A percentile compares a stretch with the other conserved stretches of the same genome.
Conservation (phyloP, 2,329 filamentous ascomycete species). For the Dactylonectria estremocensis region DNA sequence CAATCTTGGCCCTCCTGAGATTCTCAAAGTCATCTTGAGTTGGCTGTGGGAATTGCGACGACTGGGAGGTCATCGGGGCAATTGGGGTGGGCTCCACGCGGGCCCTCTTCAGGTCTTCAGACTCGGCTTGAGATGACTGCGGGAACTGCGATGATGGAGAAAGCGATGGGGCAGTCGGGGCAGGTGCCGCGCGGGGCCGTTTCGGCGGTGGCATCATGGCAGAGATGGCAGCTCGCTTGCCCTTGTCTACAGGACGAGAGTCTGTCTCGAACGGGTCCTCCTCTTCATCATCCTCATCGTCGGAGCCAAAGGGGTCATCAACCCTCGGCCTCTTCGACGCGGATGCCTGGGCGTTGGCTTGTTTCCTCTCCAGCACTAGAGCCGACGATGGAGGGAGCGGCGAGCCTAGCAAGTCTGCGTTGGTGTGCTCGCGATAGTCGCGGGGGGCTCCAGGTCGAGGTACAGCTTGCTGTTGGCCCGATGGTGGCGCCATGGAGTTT, state of each 20-base stretch:
- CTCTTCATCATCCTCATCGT: conserved; percentile 36
- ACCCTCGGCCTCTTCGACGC: conserved; percentile 15
- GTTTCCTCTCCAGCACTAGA: not conserved
- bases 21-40: conserved; percentile 41
- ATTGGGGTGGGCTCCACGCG: conserved; percentile 5
- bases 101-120: conserved; percentile 48
- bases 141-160: conserved; percentile 22
- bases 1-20: conserved; percentile 48
- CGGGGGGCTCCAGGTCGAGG: conserved; percentile 35
- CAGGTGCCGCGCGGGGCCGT: conserved; percentile 23
- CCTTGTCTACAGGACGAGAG: conserved; percentile 45
- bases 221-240: conserved; percentile 37
- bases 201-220: conserved; percentile 34
- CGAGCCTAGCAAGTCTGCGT: conserved; percentile 36
- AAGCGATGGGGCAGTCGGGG: not conserved
- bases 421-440: conserved; percentile 43
- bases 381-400: conserved; percentile 33
- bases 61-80: conserved; percentile 1
- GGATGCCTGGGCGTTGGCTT: not conserved
- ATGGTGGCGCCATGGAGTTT: conserved; percentile 31
- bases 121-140: conserved; percentile 28
- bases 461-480: conserved; percentile 40
- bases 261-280: conserved; percentile 52
- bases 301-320: conserved; percentile 9
- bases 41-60: conserved; percentile 22